These are phyloP conservation scores for Sungouiella thailandica DNA, from an alignment of 805 yeast genomes.

Conservation along the genomic window DNA sequence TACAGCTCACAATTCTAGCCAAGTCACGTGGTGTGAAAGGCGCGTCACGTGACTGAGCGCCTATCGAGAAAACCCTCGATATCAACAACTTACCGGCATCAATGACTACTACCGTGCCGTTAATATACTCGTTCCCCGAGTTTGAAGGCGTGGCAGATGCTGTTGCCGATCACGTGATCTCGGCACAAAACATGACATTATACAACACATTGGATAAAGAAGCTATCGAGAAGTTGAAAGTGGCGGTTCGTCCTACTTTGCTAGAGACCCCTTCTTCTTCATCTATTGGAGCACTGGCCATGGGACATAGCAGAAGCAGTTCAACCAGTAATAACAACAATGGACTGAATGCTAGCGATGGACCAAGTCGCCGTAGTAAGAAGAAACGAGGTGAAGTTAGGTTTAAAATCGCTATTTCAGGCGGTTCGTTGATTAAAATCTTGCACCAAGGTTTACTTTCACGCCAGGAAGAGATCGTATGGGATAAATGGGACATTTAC, in stretches of 20 bases:
- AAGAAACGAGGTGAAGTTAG: slow-evolving; percentile 59
- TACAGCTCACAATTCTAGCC: too few relatives aligned
- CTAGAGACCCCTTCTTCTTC: slow-evolving; percentile 8
- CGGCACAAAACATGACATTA: slow-evolving; percentile 76
- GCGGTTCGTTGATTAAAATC: slow-evolving; percentile 87
- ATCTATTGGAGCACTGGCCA: slow-evolving; percentile 6
- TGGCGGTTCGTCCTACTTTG: slow-evolving; percentile 11
- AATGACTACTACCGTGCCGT: slow-evolving; percentile 93
- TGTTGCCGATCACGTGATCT: slow-evolving; percentile 88
- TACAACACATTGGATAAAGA: slow-evolving; percentile 36
- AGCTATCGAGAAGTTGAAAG: slow-evolving; percentile 28
- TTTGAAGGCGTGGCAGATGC: slow-evolving; percentile 91
- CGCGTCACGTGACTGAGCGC: too few relatives aligned
- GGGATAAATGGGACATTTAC: slow-evolving; percentile 94
- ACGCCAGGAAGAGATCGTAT: slow-evolving; percentile 66
- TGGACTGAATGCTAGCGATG: slow-evolving; percentile 8
- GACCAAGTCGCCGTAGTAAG: slow-evolving; percentile 19
- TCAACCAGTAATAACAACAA: slow-evolving; percentile 11
- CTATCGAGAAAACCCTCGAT: too few relatives aligned
- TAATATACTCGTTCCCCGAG: slow-evolving; percentile 88
- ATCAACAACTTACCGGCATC: not conserved
- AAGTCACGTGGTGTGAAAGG: too few relatives aligned
- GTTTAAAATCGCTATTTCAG: slow-evolving; percentile 87
- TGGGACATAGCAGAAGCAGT: slow-evolving; percentile 12
- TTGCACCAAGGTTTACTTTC: slow-evolving; percentile 79